Base-by-base conservation (phyloP, 2,329 filamentous ascomycete genomes). In the Chaetothyriales sp. region DNA sequence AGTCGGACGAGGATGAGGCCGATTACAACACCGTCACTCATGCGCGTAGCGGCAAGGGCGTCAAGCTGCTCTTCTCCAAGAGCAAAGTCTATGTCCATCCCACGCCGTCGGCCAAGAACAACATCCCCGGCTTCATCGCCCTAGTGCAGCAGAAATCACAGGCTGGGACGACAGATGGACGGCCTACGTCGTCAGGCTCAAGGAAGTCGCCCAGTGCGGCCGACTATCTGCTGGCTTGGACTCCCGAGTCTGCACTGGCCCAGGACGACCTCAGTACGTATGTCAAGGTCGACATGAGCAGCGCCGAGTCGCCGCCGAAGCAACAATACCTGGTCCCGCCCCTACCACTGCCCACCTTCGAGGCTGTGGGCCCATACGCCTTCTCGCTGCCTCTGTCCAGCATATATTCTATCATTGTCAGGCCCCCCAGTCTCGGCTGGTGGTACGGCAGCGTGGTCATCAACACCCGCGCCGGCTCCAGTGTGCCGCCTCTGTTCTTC, bases 51-150 rank as follows among this genome's bases (percentile, higher is more conserved):
- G 85, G 86, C 0, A 80, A 80, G 58, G 92, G 90, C 1, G 92
- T 98, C 46, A 98, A 97, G 70, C 74, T 98, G 29, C 75, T 98
- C 13, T 95, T 85, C 63, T 90, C 89, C 18, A 98, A 98, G 73
- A 95, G 89, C 83, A 98, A 97, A 77, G 92, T 98, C 66, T 98
- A 97, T 66, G 83, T 98, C 44, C 92, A 98, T 67, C 92, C 92
- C 1, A 89, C 89, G 0, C 85, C 90, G 0, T 94, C 88, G 0
- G 79, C 89, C 52, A 95, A 89, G 71, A 92, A 98, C 72, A 98
- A 98, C 60, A 94, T 98, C 51, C 75, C 88, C 3, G 92, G 92
- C 46, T 98, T 92, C 66, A 83, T 98, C 60, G 90, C 92, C 18
- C 77, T 98, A 2, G 75, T 98, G 13, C 88, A 98, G 67, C 90